A percentile compares a stretch with the other conserved stretches of the same genome.
Conservation (phyloP, 1,139 yeast genomes). For the Entelexis paramagnoliae region DNA sequence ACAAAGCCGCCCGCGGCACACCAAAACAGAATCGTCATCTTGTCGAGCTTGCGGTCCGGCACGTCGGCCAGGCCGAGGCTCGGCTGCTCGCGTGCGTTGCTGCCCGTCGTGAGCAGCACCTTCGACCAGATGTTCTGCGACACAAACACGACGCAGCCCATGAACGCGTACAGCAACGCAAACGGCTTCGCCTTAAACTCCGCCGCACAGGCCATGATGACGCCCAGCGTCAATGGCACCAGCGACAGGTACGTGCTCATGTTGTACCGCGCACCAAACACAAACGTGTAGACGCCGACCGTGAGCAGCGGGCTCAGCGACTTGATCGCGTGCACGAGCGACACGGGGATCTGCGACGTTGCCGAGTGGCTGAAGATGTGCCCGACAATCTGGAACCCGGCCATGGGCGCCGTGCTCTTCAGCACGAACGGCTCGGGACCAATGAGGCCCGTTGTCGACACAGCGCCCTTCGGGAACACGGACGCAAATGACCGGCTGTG, state of each 20-base stretch:
- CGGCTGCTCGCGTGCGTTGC: neutral
- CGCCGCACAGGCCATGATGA: constrained; percentile 63
- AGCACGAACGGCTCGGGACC: constrained; percentile 49
- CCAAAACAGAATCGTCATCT: constrained; percentile 69
- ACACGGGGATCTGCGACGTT: constrained; percentile 77
- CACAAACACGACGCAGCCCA: constrained; percentile 79
- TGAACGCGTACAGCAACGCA: constrained; percentile 66
- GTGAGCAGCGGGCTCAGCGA: constrained; percentile 83
- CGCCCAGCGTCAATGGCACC: constrained; percentile 68
- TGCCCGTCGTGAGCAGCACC: constrained; percentile 50
- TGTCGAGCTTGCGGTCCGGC: constrained; percentile 48
- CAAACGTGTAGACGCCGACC: constrained; percentile 60
- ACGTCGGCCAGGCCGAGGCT: constrained; percentile 12
- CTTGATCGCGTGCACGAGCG: constrained; percentile 83
- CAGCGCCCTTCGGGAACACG: constrained; percentile 29
- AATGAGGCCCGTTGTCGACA: constrained; percentile 29
- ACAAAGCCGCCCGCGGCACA: constrained; percentile 74
- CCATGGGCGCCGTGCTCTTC: constrained; percentile 79
- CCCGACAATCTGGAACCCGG: constrained; percentile 80
- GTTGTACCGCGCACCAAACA: constrained; percentile 50
- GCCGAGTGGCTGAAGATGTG: constrained; percentile 86
- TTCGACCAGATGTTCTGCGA: constrained; percentile 88
- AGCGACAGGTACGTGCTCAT: constrained; percentile 64
- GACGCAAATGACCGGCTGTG: constrained; percentile 11
- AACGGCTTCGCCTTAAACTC: constrained; percentile 39